Evolutionary conservation across 306 rosid species (phyloP).

Genomic region (Vigna mungo): DNA sequence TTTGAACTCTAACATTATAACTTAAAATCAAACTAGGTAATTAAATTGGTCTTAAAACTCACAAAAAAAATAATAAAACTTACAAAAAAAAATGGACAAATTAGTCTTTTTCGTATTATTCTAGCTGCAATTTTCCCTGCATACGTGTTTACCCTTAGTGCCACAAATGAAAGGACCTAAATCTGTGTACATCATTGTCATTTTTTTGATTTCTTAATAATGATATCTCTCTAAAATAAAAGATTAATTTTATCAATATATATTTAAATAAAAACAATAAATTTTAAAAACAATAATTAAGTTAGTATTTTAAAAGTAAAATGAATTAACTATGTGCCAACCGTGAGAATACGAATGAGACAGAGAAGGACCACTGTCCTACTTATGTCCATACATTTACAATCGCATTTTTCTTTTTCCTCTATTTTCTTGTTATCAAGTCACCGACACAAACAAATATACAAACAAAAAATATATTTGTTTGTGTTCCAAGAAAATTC

Average conservation of each 20-base stretch:
- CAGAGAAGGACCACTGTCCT: constrained; percentile 16
- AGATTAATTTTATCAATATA: neutral
- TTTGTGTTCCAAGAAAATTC: neutral
- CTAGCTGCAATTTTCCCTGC: neutral
- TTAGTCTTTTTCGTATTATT: neutral
- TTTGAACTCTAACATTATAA: neutral
- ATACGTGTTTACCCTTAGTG: neutral
- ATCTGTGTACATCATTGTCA: neutral
- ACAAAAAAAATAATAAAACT: neutral
- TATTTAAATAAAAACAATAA: neutral
- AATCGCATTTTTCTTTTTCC: neutral
- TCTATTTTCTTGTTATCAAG: neutral
- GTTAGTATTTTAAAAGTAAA: neutral
- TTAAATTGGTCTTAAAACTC: too few relatives aligned
- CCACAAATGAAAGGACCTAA: too few relatives aligned
- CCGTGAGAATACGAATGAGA: neutral
- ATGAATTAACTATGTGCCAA: neutral
- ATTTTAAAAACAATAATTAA: neutral
- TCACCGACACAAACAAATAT: neutral
- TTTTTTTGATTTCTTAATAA: neutral
- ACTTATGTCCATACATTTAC: neutral
- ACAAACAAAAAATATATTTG: neutral
- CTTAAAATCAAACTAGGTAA: neutral
- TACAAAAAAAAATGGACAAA: neutral
- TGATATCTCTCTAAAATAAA: too few relatives aligned